Percentiles rank a stretch among this genome's conserved stretches.
Conservation (phyloP, 2,329 filamentous ascomycete species). For the Colletotrichum sp. region DNA sequence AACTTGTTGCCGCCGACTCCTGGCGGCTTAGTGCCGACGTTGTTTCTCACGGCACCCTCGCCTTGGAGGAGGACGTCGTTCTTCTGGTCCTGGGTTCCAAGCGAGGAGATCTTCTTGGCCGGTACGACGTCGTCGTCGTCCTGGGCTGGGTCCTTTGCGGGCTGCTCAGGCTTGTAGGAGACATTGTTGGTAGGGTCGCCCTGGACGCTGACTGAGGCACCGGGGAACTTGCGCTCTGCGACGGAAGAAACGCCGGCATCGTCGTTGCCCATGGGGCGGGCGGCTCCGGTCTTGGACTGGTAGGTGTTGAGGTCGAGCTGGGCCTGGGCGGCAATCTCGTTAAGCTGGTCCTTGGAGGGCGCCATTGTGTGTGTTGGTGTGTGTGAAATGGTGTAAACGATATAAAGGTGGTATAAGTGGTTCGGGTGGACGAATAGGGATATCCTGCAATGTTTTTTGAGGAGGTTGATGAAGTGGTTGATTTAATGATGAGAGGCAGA, state of each 20-base stretch:
- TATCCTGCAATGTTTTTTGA: neutral
- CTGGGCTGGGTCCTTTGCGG: constrained; percentile 32
- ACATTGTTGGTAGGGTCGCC: constrained; percentile 50
- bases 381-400: neutral
- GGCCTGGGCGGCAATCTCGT: constrained; percentile 48
- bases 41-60: constrained; percentile 38
- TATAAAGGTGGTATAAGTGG: neutral
- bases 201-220: constrained; percentile 42
- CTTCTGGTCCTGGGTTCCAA: constrained; percentile 11
- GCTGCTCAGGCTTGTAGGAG: constrained; percentile 43
- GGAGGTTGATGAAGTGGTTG: neutral
- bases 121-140: constrained; percentile 42
- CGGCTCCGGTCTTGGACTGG: constrained; percentile 50
- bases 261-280: constrained; percentile 41
- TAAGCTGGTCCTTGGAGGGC: constrained; percentile 37
- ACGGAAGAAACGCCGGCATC: constrained; percentile 46
- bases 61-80: constrained; percentile 30
- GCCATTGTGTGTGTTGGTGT: constrained; percentile 26
- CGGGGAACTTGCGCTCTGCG: constrained; percentile 46
- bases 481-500: neutral
- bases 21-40: constrained; percentile 39
- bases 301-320: constrained; percentile 54
- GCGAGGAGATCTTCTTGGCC: constrained; percentile 20
- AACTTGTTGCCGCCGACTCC: constrained; percentile 41
- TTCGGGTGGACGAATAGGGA: neutral